Evolutionary conservation across 495 filamentous ascomycete genomes (phyloP), one percentile per base, ranked within the genome.

Genomic region (Penicillium argentinense): DNA sequence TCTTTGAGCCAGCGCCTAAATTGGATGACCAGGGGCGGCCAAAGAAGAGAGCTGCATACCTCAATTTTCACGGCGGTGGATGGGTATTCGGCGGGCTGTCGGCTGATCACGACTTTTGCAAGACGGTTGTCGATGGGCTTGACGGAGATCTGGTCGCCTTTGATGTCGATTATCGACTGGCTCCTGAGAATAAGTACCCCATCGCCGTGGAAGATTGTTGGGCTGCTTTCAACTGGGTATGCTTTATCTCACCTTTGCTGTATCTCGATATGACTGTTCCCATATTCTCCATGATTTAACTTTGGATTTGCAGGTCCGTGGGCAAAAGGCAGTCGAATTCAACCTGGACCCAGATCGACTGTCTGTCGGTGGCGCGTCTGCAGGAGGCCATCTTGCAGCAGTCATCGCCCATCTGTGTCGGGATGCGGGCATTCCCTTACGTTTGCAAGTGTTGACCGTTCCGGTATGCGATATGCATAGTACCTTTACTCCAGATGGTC

Each of bases 181-280:
- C 67, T 4, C 68, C 67, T 14, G 68, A 72, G 46, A 8, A 70
- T 41, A 59, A 47, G 9, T 72, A 59, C 48, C 68, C 68, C 0
- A 59, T 60, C 14, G 56, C 66, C 1, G 48, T 69, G 9, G 51
- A 70, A 8, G 68, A 70, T 50, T 66, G 65, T 47, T 72, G 68
- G 68, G 38, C 58, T 1, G 68, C 67, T n/a, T 69, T 72, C 33
- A 72, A 67, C 24, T 70, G 68, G 67, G 68, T 70, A 45, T 19
- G 60, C 22, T 27, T 14, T 13, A 8, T 12, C 36, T 34, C 4
- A 5, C 6, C 30, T 3, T 6, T n/a, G n/a, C n/a, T n/a, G n/a
- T n/a, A n/a, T n/a, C n/a, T n/a, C n/a, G n/a, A n/a, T n/a, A n/a
- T 3, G 1, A 17, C 23, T 13, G 13, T 8, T 17, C 12, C 12